phyloP scores from a whole-genome alignment of 371 early-diverging fungal genomes.

The Furculomyces boomerangus region DNA sequence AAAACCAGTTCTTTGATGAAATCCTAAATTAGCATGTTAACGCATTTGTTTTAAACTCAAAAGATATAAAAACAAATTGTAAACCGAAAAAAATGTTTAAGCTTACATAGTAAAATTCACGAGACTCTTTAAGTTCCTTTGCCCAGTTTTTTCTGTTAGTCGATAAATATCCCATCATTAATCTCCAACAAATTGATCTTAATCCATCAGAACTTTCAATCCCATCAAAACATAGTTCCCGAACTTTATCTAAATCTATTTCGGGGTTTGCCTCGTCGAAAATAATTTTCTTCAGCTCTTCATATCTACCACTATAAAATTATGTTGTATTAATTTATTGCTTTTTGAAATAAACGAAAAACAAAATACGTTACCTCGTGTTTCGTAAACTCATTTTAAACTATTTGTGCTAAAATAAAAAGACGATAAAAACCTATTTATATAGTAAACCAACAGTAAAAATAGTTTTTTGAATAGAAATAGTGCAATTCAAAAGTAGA shows the following conservation, averaged over 20 bases:
- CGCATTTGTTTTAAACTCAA: neutral
- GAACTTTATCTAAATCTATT: neutral
- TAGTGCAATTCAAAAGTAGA: too few relatives aligned
- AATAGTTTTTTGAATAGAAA: too few relatives aligned
- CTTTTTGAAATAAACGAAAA: too few relatives aligned
- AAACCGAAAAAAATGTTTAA: neutral
- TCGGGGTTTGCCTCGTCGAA: neutral
- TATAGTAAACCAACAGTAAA: too few relatives aligned
- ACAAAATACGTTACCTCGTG: too few relatives aligned
- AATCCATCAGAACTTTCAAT: neutral
- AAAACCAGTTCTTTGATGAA: neutral
- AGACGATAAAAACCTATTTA: too few relatives aligned
- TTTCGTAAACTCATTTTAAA: too few relatives aligned
- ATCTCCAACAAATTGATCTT: slow-evolving; percentile 2
- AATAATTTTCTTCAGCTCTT: neutral
- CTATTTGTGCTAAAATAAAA: too few relatives aligned
- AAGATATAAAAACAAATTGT: neutral
- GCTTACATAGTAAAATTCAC: slow-evolving; percentile 29
- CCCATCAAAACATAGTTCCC: neutral
- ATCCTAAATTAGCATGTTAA: neutral
- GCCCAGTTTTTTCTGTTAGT: slow-evolving; percentile 52
- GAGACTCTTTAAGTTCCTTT: slow-evolving; percentile 24
- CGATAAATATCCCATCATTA: slow-evolving; percentile 50
- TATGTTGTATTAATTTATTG: too few relatives aligned
- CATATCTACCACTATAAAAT: neutral